phyloP scores from a whole-genome alignment of 2,329 filamentous ascomycete species.

The Aureobasidium mangrovei region DNA sequence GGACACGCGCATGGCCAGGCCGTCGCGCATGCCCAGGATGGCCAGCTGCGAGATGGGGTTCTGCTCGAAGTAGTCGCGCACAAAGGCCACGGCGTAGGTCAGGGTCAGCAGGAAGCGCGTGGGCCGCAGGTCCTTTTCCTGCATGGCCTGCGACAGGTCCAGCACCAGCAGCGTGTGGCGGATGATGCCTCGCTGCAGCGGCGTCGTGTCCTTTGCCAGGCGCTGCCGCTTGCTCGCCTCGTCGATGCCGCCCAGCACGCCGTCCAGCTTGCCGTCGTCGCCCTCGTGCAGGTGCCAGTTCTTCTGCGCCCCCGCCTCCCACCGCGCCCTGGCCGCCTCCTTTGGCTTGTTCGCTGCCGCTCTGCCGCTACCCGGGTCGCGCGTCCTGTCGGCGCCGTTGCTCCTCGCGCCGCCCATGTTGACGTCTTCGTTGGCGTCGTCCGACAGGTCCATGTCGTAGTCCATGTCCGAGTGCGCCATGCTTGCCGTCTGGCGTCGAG shows the following conservation, averaged over 20 bases:
- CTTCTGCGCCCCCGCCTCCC: constrained; percentile 27
- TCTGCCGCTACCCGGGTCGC: constrained; percentile 4
- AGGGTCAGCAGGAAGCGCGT: constrained; percentile 76
- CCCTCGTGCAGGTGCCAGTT: constrained; percentile 28
- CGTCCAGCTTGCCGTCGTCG: constrained; percentile 27
- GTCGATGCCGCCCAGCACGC: constrained; percentile 28
- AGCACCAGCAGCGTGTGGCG: constrained; percentile 87
- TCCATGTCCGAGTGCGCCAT: constrained; percentile 15
- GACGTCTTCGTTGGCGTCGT: constrained; percentile 12
- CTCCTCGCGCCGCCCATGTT: neutral
- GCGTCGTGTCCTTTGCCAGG: constrained; percentile 85
- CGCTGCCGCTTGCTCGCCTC: constrained; percentile 40
- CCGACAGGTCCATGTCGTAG: constrained; percentile 16
- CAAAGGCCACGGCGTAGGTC: constrained; percentile 76
- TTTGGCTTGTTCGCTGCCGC: neutral
- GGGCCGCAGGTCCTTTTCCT: constrained; percentile 87
- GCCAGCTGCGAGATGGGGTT: constrained; percentile 96
- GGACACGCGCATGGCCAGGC: constrained; percentile 74
- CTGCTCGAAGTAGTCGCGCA: constrained; percentile 93
- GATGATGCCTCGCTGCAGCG: constrained; percentile 92
- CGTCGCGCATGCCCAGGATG: constrained; percentile 87
- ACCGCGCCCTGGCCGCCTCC: constrained; percentile 14
- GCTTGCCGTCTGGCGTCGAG: neutral
- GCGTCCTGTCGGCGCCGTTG: neutral
- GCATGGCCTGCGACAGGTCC: constrained; percentile 89